Evolutionary conservation across 2,329 filamentous ascomycete species (phyloP), one percentile per base, ranked within the genome.

Genomic region (Penicillium sp.): DNA sequence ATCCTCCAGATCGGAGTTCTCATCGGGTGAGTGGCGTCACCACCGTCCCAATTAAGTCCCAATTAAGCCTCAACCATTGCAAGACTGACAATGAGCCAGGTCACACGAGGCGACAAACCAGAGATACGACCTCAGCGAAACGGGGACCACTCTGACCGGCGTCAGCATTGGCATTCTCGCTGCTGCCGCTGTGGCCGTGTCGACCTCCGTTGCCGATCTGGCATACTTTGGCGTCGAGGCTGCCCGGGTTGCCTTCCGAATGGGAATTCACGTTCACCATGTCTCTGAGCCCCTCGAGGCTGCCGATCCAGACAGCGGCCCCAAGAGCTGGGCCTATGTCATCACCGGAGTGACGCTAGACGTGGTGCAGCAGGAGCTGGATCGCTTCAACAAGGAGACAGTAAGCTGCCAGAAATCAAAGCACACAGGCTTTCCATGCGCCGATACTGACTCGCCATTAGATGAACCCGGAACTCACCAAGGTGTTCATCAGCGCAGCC

Each of bases 101-200:
- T 50, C 65, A 40, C 58, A 52, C 37, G 62, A 68, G 36, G 53
- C 50, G 3, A 30, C 54, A 16, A 40, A 47, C 26, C 38, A 50
- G 13, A 47, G 56, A 18, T 58, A 52, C 39, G 48, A 56, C 15
- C 47, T 57, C 11, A 40, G 48, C 23, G 26, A 39, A 25, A 37
- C 47, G 14, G 58, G 54, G 33, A 59, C 58, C 2, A 56, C 40
- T 23, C 60, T 75, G 10, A 55, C 62, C 9, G 72, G 70, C 3
- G 47, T 75, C 3, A 67, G 74, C 8, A 65, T 70, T n/a, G 74
- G 74, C 1, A 47, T 76, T 0, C 45, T 77, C 0, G 52, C 70
- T 4, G 54, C 65, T 0, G 59, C 68, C 13, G 73, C 73, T 1
- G 51, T 75, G 0, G 60, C 73, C 0, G 21, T 73, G 2, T 60